Base-by-base conservation (phyloP, 2,329 filamentous ascomycete species). In the Sphaerostilbella broomeana region DNA sequence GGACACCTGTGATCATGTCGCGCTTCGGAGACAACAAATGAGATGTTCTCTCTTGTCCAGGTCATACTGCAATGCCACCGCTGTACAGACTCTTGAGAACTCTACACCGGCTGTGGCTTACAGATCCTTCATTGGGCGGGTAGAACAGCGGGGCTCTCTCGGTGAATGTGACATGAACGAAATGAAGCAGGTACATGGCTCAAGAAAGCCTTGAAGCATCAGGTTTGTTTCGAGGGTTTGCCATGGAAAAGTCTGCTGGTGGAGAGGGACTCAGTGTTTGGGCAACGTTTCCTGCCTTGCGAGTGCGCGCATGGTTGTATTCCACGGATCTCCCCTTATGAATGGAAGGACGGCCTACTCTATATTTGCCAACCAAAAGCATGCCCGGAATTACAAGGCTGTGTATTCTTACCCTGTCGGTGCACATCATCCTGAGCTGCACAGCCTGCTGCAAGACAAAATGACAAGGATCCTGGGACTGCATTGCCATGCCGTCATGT, bases 71-170 rank as follows among this genome's bases (percentile, higher is more conserved):
- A 35, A 30, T 34, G n/a, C 26, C 36, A 31, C 30, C 28, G 29
- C 36, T 26, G 26, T 25, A 20, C 31, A 27, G 25, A 24, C 30
- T 36, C 16, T 36, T 11, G 8, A 13, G 18, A 29, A 35, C n/a
- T 35, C 30, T 34, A 39, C 41, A 43, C 41, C 41, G 41, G 41
- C 36, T 43, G 36, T 43, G 24, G 36, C 41, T 39, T 40, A 24
- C 41, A 31, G 36, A 16, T 24, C 35, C 27, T 38, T 35, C 12
- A 43, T 43, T 40, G 41, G 41, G n/a, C n/a, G 25, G 11, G 15
- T 22, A 13, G 8, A 21, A 28, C 30, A 34, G 40, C 35, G 40
- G 40, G 40, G 40, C 27, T 22, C 35, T 28, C 29, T 42, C 35
- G 35, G 40, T 42, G 33, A 42, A 37, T 35, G 40, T 42, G 22